Evolutionary conservation across 345 rosid species (phyloP).

Genomic region (Moringa oleifera): DNA sequence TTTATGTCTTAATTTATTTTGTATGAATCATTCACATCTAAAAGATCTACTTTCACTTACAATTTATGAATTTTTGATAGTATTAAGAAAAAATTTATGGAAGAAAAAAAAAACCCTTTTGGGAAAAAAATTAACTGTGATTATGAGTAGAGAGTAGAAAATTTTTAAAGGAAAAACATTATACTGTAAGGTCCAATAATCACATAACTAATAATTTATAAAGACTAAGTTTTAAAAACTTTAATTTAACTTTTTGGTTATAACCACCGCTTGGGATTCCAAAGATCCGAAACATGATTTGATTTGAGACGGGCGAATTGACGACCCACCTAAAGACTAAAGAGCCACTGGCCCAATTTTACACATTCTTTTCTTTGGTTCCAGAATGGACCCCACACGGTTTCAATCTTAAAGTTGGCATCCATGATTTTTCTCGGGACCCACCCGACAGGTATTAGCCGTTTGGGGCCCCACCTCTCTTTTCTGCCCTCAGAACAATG

Average conservation of each 20-base stretch:
- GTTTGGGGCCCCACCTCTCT: constrained; percentile 26
- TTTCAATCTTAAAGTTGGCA: constrained; percentile 30
- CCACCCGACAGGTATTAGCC: constrained; percentile 47
- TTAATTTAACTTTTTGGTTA: constrained; percentile 25
- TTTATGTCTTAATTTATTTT: too few relatives aligned
- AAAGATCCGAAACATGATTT: constrained; percentile 27
- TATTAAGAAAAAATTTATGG: too few relatives aligned
- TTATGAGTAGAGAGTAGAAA: too few relatives aligned
- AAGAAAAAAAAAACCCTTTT: too few relatives aligned
- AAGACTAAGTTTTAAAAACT: not conserved
- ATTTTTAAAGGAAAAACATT: too few relatives aligned
- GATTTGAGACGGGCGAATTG: constrained; percentile 34
- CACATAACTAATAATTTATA: not conserved
- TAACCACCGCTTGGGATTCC: constrained; percentile 43
- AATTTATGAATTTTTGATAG: too few relatives aligned
- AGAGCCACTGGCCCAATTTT: constrained; percentile 3
- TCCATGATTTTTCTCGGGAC: constrained; percentile 27
- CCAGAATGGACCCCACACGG: constrained; percentile 42
- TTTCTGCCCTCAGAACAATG: too few relatives aligned
- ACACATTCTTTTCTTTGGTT: constrained; percentile 8
- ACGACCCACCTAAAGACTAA: constrained; percentile 42
- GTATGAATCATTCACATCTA: too few relatives aligned
- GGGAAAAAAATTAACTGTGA: too few relatives aligned
- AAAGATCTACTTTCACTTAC: too few relatives aligned
- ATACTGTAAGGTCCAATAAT: not conserved